Base-by-base conservation (phyloP, 345 rosid genomes). In the Mangifera indica region DNA sequence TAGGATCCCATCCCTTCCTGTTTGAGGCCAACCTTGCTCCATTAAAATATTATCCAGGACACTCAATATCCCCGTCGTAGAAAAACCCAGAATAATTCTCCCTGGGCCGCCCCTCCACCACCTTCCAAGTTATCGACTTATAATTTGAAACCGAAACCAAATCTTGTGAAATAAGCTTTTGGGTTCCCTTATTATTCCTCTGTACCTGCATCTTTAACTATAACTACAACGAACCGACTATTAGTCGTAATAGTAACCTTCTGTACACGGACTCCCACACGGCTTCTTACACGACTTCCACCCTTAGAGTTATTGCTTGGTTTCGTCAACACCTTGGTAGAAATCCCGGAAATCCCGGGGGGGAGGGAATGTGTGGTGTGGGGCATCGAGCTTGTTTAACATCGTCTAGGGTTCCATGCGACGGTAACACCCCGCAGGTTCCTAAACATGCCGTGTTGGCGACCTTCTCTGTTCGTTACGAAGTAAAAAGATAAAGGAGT, bases 271-370 rank as follows among this genome's bases (percentile, higher is more conserved):
- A 37, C 7, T 37, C 42, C 9, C 9, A 7, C 42, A 37, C 6
- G 40, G 40, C 40, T 34, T 34, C 7, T 34, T 34, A 34, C 40
- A 34, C 9, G 42, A 7, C 42, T 37, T 72, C 15, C 72, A 64
- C 88, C 90, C 79, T 88, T 87, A 75, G 96, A 90, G 82, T 93
- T 89, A 78, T 83, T 74, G 64, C 84, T 82, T 73, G 97, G 93
- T 71, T 79, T 83, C 0, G 74, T 49, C 3, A 80, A 65, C 64
- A 75, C 82, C 68, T 55, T 84, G 32, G 89, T 53, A 64, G 82
- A 87, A 2, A 84, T 40, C 37, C 86, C 88, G 0, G 85, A 72
- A 6, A 85, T 67, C 5, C n/a, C n/a, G n/a, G n/a, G n/a, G n/a
- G n/a, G 84, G 72, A 1, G n/a, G n/a, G n/a, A n/a, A n/a, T n/a